These are phyloP conservation scores for Fusarium phyllophilum DNA, from an alignment of 2,329 filamentous ascomycete species.

Conservation along the genomic window DNA sequence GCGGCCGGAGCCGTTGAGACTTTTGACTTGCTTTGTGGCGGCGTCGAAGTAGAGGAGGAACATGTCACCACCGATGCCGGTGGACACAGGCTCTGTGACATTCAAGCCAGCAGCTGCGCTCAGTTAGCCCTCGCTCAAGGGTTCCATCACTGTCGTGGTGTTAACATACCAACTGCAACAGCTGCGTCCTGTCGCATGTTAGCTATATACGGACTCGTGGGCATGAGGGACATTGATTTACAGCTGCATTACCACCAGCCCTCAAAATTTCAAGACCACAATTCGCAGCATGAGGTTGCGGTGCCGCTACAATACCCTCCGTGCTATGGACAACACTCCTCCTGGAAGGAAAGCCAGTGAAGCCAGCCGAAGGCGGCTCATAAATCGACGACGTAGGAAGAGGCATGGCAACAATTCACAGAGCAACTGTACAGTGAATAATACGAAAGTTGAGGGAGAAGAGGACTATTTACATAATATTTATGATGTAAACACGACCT, in stretches of 20 bases:
- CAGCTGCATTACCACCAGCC: slow-evolving; percentile 91
- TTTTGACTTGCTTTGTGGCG: slow-evolving; percentile 80
- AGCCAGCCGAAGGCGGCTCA: slow-evolving; percentile 57
- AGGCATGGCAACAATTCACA: slow-evolving; percentile 52
- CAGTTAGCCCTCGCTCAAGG: background rate
- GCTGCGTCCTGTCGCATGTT: slow-evolving; percentile 79
- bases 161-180: slow-evolving; percentile 79
- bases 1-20: slow-evolving; percentile 93
- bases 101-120: slow-evolving; percentile 84
- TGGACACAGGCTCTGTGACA: slow-evolving; percentile 91
- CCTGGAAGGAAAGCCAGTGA: slow-evolving; percentile 78
- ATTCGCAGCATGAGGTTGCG: slow-evolving; percentile 88
- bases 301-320: slow-evolving; percentile 88
- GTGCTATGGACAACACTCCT: slow-evolving; percentile 94
- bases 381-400: slow-evolving; percentile 59
- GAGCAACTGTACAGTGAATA: no score
- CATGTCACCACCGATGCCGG: slow-evolving; percentile 96
- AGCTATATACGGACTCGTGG: background rate
- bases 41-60: slow-evolving; percentile 95
- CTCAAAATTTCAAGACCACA: slow-evolving; percentile 87
- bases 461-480: background rate
- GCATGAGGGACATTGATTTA: slow-evolving; percentile 50
- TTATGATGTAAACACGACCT: slow-evolving; percentile 4
- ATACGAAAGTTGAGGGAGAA: no score
- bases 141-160: accelerated